Base-by-base conservation (phyloP, 176 grass and related monocot species). In the Hsuehochloa calcarea region DNA sequence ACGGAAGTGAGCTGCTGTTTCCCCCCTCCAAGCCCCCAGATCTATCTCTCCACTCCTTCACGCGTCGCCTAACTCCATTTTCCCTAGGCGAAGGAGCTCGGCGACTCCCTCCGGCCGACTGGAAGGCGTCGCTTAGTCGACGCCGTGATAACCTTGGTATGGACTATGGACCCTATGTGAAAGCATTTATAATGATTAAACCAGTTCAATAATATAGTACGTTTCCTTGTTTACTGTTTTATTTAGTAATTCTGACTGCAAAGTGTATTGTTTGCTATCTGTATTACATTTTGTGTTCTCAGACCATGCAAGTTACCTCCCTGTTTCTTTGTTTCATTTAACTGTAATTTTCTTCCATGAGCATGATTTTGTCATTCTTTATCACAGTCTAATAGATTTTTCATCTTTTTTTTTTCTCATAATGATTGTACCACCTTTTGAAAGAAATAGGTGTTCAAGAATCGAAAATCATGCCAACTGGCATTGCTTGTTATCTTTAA, bases 81-180 rank as follows among this genome's bases (percentile, higher is more conserved):
- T n/a, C n/a, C n/a, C n/a, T n/a, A n/a, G n/a, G n/a, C n/a, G n/a
- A n/a, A n/a, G n/a, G n/a, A n/a, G n/a, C n/a, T n/a, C n/a, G n/a
- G n/a, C n/a, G n/a, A n/a, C n/a, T n/a, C n/a, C n/a, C n/a, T n/a
- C n/a, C n/a, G n/a, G n/a, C n/a, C n/a, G n/a, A n/a, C n/a, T n/a
- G n/a, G n/a, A n/a, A n/a, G n/a, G n/a, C n/a, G n/a, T n/a, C n/a
- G n/a, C n/a, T n/a, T n/a, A n/a, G n/a, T n/a, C n/a, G n/a, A n/a
- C n/a, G n/a, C n/a, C n/a, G n/a, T n/a, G n/a, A n/a, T n/a, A n/a
- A n/a, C n/a, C n/a, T n/a, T n/a, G n/a, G n/a, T n/a, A n/a, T n/a
- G n/a, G n/a, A n/a, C n/a, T 98, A 98, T 70, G 77, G 49, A 70
- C 45, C 14, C 55, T 74, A 44, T 63, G 49, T 37, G 41, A 40